Percentiles rank a stretch among this genome's conserved stretches.
Evolutionary conservation across 208 protist genomes (phyloP).

Genomic region (Trypanosoma lewisi): DNA sequence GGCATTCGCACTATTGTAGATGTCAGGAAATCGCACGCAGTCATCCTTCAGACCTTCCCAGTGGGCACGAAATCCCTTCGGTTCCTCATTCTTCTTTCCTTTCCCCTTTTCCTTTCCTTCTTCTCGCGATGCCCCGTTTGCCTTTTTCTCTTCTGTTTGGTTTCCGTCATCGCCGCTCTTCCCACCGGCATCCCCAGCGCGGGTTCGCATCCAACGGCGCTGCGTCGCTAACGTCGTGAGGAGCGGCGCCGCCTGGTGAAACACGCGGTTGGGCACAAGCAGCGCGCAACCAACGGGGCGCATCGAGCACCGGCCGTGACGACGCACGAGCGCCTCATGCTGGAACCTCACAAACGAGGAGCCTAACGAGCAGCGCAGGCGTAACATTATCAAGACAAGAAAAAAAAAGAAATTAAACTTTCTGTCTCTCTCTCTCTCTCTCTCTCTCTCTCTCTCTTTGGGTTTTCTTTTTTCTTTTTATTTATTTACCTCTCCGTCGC

Average conservation of each 20-base stretch:
- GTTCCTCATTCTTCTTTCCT: constrained; percentile 12
- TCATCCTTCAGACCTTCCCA: constrained; percentile 65
- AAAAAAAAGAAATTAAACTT: neutral
- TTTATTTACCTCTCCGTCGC: neutral
- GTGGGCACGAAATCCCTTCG: constrained; percentile 56
- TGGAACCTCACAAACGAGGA: constrained; percentile 12
- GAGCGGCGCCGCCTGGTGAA: constrained; percentile 8
- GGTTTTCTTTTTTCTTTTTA: neutral
- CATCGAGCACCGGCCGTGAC: constrained; percentile 8
- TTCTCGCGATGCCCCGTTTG: constrained; percentile 29
- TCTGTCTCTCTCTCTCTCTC: neutral
- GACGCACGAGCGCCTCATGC: constrained; percentile 12
- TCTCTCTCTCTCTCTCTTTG: neutral
- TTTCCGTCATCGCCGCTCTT: constrained; percentile 11
- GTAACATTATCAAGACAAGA: constrained; percentile 11
- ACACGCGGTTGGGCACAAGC: constrained; percentile 5
- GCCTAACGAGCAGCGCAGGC: constrained; percentile 22
- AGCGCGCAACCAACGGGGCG: constrained; percentile 13
- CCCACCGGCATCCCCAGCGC: constrained; percentile 12
- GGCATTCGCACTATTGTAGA: constrained; percentile 90
- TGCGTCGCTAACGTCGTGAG: constrained; percentile 7
- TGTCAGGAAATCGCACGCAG: constrained; percentile 75
- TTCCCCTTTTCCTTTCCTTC: constrained; percentile 12
- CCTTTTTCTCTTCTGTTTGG: constrained; percentile 19
- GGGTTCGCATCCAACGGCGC: constrained; percentile 31